Percentiles rank a stretch among this genome's conserved stretches.
Conservation (phyloP, 306 rosid species). For the Oxytropis ochrocephala region DNA sequence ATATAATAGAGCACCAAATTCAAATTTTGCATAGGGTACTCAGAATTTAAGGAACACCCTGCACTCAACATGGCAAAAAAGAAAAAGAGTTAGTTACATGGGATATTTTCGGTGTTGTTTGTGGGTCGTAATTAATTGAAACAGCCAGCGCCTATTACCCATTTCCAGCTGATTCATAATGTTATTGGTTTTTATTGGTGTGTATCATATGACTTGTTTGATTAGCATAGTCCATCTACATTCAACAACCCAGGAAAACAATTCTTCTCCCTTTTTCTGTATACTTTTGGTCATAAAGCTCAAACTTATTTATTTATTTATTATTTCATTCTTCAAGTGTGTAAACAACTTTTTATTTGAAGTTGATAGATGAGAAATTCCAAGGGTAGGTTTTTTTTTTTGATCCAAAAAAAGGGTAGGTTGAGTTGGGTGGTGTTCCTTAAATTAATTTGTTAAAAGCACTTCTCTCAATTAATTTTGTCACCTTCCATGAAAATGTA, state of each 20-base stretch:
- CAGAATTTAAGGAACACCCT: too few relatives aligned
- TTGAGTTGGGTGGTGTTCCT: too few relatives aligned
- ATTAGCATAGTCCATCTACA: conserved; percentile 18
- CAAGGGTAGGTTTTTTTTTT: too few relatives aligned
- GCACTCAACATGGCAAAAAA: conserved; percentile 2
- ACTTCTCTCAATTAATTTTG: too few relatives aligned
- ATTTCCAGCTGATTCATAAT: not conserved
- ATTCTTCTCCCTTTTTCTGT: not conserved
- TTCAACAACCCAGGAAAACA: conserved; percentile 27
- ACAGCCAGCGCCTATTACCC: not conserved
- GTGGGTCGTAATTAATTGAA: conserved; percentile 6
- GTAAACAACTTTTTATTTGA: not conserved
- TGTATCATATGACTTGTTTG: not conserved
- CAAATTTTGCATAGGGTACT: too few relatives aligned
- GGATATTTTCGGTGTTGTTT: conserved; percentile 10
- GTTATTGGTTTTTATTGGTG: not conserved
- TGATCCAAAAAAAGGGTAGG: too few relatives aligned
- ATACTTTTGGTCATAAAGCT: not conserved
- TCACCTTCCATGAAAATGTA: too few relatives aligned
- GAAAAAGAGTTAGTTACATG: not conserved
- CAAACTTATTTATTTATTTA: not conserved
- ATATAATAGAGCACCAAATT: too few relatives aligned
- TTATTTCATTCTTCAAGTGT: not conserved
- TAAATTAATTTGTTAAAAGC: too few relatives aligned
- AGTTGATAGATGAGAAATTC: not conserved